A percentile compares a stretch with the other conserved stretches of the same genome.
Conservation (phyloP, 2,329 filamentous ascomycete species). For the Microascus cirrosus region DNA sequence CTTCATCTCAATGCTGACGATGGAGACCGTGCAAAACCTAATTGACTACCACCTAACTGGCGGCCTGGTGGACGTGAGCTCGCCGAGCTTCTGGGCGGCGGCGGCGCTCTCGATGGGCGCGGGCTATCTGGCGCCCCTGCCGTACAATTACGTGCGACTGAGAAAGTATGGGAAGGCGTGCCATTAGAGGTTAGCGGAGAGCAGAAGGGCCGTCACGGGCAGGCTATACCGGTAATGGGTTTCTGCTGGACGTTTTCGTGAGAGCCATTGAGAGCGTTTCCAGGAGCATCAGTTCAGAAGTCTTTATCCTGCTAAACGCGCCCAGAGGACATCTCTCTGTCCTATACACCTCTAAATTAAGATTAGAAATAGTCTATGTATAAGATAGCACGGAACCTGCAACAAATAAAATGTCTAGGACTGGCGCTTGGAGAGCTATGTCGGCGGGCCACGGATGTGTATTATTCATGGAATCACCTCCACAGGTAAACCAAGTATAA, state of each 20-base stretch:
- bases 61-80: constrained; percentile 32
- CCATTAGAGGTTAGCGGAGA: constrained; percentile 19
- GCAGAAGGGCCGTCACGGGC: background rate
- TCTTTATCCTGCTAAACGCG: no score
- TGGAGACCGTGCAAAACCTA: constrained; percentile 42
- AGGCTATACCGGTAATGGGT: no score
- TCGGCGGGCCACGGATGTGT: no score
- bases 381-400: no score
- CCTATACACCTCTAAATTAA: no score
- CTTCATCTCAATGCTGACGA: constrained; percentile 45
- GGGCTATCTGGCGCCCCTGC: constrained; percentile 36
- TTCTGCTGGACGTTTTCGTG: background rate
- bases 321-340: no score
- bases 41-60: constrained; percentile 46
- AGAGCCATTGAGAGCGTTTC: constrained; percentile 13
- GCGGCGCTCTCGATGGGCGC: constrained; percentile 30
- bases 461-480: no score
- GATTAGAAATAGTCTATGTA: no score
- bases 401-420: no score
- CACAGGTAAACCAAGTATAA: no score
- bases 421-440: no score
- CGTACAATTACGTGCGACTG: constrained; percentile 40
- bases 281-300: no score
- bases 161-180: constrained; percentile 35
- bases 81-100: constrained; percentile 39